Evolutionary conservation across 2,329 filamentous ascomycete genomes (phyloP).

Genomic region (Botrytis hyacinthi): DNA sequence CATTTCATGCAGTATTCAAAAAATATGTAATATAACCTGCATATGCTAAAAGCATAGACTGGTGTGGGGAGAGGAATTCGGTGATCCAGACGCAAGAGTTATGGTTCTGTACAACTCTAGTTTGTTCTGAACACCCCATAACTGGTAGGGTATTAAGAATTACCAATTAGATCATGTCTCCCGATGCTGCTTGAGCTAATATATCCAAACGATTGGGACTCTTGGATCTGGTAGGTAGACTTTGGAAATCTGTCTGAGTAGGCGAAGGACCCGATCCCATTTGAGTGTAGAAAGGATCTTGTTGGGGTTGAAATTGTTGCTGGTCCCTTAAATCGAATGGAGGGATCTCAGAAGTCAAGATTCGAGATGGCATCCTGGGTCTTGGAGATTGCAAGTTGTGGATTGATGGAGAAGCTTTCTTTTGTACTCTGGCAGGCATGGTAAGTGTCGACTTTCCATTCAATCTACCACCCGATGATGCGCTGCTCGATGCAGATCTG

Average conservation of each 20-base stretch:
- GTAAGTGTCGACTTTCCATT: conserved; percentile 10
- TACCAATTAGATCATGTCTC: not conserved
- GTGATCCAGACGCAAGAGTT: not conserved
- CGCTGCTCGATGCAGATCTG: conserved; percentile 1
- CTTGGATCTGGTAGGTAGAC: not conserved
- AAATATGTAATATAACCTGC: not conserved
- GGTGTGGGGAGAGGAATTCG: not conserved
- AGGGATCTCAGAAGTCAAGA: not conserved
- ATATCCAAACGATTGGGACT: conserved; percentile 3
- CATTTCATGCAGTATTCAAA: not conserved
- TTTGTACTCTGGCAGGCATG: conserved; percentile 8
- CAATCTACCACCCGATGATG: not conserved
- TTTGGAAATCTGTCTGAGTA: not conserved
- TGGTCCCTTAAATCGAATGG: conserved; percentile 6
- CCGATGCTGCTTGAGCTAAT: conserved; percentile 15
- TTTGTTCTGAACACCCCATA: not conserved
- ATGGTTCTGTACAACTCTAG: not conserved
- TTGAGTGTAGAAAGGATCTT: not conserved
- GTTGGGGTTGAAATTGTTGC: not conserved
- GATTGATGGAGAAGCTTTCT: conserved; percentile 8
- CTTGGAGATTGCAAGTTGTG: not conserved
- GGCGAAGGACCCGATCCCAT: not conserved
- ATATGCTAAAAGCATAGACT: not conserved
- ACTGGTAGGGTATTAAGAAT: not conserved
- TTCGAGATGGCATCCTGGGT: not conserved